Percentiles rank a stretch among this genome's conserved stretches.
Conservation (phyloP, 441 rosid genomes). For the Biscutella laevigata region DNA sequence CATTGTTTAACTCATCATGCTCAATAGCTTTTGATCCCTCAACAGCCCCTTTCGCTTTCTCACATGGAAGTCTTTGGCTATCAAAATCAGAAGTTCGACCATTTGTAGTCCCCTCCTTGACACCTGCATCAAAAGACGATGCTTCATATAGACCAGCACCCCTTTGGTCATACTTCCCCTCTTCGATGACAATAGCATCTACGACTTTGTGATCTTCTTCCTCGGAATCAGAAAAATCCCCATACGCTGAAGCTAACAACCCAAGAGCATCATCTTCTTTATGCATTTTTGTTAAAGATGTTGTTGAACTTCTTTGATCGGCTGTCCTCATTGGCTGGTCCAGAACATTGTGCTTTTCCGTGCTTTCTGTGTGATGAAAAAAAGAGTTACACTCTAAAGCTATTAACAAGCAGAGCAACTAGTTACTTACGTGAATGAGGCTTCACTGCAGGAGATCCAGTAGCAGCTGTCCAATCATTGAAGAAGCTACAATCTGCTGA, state of each 20-base stretch:
- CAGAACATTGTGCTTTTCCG: conserved; percentile 29
- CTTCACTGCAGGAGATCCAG: conserved; percentile 27
- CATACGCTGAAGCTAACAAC: conserved; percentile 71
- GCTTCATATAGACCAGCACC: conserved; percentile 31
- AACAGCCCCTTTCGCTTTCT: conserved; percentile 26
- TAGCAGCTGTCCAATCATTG: conserved; percentile 67
- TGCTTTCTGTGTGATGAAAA: conserved; percentile 37
- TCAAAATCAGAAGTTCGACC: conserved; percentile 29
- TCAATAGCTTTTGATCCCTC: conserved; percentile 25
- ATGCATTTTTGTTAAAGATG: conserved; percentile 23
- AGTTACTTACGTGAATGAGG: conserved; percentile 40
- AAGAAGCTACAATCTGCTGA: conserved; percentile 91
- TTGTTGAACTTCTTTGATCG: conserved; percentile 31
- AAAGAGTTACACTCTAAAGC: neutral
- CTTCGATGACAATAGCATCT: conserved; percentile 25
- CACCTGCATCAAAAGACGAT: conserved; percentile 25
- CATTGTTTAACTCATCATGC: conserved; percentile 21
- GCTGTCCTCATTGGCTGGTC: conserved; percentile 25
- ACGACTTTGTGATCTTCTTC: conserved; percentile 44
- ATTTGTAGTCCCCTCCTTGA: conserved; percentile 26
- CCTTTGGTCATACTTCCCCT: conserved; percentile 27
- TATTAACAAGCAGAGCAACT: conserved; percentile 2
- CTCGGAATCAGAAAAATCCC: conserved; percentile 90
- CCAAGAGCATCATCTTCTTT: conserved; percentile 57
- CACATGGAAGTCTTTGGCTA: conserved; percentile 27